Evolutionary conservation across 371 early-diverging fungal genomes (phyloP).

Genomic region (Rhizomucor pusillus): DNA sequence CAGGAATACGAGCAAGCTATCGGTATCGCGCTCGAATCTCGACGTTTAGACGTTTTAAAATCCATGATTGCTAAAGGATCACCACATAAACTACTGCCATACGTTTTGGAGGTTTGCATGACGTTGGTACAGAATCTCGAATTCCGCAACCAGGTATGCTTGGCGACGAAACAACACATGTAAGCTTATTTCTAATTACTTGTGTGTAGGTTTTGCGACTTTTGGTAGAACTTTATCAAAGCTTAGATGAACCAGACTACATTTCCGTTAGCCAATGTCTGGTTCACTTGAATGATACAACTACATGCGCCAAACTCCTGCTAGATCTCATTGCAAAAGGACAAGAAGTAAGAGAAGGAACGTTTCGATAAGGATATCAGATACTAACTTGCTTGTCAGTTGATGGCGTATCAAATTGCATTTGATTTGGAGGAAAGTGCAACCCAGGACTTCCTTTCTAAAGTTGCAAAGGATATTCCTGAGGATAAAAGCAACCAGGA

Average conservation of each 20-base stretch:
- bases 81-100: conserved; percentile 69
- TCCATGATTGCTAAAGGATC: conserved; percentile 74
- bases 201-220: conserved; percentile 65
- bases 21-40: conserved; percentile 93
- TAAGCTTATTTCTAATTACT: too few relatives aligned
- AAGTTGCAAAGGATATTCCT: conserved; percentile 67
- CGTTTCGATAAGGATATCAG: background rate
- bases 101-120: conserved; percentile 80
- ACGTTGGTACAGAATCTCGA: conserved; percentile 79
- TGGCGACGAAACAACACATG: background rate
- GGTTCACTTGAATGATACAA: conserved; percentile 82
- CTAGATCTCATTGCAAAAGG: conserved; percentile 57
- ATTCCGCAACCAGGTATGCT: conserved; percentile 72
- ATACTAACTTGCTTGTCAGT: conserved; percentile 10
- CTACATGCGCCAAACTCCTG: conserved; percentile 72
- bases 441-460: conserved; percentile 87
- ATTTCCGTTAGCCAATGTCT: conserved; percentile 89
- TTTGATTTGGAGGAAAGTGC: conserved; percentile 96
- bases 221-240: conserved; percentile 79
- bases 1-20: conserved; percentile 90
- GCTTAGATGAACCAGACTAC: conserved; percentile 83
- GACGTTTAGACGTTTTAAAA: conserved; percentile 87
- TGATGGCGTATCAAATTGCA: conserved; percentile 96
- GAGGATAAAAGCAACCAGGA: conserved; percentile 24
- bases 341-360: conserved; percentile 43